These are phyloP conservation scores for Leptodontidium sp. DNA, from an alignment of 2,329 filamentous ascomycete genomes.

Conservation along the genomic window DNA sequence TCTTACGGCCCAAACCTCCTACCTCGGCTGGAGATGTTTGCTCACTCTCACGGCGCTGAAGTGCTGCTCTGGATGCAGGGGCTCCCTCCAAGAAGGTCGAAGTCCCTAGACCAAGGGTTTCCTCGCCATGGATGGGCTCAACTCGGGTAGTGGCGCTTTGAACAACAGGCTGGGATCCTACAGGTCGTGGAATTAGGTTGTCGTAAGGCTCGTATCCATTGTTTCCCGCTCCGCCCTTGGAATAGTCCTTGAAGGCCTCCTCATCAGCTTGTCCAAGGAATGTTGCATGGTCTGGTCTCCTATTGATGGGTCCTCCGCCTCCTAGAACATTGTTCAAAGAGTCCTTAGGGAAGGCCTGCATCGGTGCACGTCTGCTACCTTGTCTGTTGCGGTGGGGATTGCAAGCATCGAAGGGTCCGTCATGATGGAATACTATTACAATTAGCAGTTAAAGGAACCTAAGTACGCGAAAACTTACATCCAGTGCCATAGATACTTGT, in stretches of 20 bases:
- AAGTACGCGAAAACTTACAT: conserved; percentile 62
- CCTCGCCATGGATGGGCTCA: conserved; percentile 82
- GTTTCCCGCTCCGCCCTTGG: conserved; percentile 50
- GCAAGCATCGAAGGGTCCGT: conserved; percentile 95
- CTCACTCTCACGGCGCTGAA: conserved; percentile 78
- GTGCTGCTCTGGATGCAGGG: conserved; percentile 81
- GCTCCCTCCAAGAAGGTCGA: conserved; percentile 96
- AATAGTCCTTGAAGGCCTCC: conserved; percentile 89
- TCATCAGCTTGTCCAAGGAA: conserved; percentile 82
- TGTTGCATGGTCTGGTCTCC: conserved; percentile 82
- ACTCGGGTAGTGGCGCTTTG: conserved; percentile 75
- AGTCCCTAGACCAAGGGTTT: conserved; percentile 85
- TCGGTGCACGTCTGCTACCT: conserved; percentile 83
- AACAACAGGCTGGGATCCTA: conserved; percentile 50
- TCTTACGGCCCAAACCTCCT: conserved; percentile 82
- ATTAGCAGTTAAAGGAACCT: conserved; percentile 24
- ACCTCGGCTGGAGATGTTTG: conserved; percentile 59
- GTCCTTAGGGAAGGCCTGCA: conserved; percentile 94
- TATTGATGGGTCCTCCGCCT: conserved; percentile 84
- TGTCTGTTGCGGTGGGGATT: conserved; percentile 93
- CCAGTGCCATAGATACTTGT: conserved; percentile 95
- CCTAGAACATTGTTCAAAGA: conserved; percentile 93
- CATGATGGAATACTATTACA: conserved; percentile 89
- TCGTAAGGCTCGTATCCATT: conserved; percentile 52
- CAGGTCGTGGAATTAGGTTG: conserved; percentile 49